These are phyloP conservation scores for Debaryomyces coudertii DNA, from an alignment of 1,139 yeast genomes.

Conservation along the genomic window DNA sequence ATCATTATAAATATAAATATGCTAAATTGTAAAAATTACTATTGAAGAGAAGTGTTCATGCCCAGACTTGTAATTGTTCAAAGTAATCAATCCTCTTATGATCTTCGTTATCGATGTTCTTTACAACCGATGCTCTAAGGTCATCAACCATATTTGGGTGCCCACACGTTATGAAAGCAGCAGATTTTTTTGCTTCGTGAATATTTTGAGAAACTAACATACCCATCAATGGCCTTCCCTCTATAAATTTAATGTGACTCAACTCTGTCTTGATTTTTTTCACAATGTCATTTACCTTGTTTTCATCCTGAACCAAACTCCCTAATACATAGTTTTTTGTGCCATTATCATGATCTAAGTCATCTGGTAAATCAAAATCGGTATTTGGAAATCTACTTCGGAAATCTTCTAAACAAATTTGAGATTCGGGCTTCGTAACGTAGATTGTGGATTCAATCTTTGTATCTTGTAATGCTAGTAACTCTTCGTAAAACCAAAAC, in stretches of 20 bases:
- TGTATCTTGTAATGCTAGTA: conserved; percentile 35
- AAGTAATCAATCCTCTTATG: conserved; percentile 48
- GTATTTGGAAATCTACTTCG: conserved; percentile 7
- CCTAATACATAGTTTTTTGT: not conserved
- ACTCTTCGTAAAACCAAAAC: conserved; percentile 55
- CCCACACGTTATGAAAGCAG: conserved; percentile 52
- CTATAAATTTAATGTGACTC: conserved; percentile 39
- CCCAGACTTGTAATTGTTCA: conserved; percentile 52
- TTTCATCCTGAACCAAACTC: not conserved
- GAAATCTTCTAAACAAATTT: conserved; percentile 24
- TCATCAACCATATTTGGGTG: conserved; percentile 56
- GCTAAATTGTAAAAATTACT: not conserved
- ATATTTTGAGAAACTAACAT: conserved; percentile 40
- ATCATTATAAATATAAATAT: no score
- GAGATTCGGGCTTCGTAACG: conserved; percentile 43
- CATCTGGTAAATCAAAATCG: not conserved
- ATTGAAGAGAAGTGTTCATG: conserved; percentile 18
- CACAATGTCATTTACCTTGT: conserved; percentile 10
- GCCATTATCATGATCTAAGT: not conserved
- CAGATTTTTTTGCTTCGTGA: conserved; percentile 39
- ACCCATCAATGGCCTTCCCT: conserved; percentile 49
- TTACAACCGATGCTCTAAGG: conserved; percentile 38
- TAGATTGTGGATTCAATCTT: conserved; percentile 41
- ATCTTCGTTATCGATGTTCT: conserved; percentile 28
- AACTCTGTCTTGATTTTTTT: conserved; percentile 22